Evolutionary conservation across 345 rosid species (phyloP).

Genomic region (Mangifera indica): DNA sequence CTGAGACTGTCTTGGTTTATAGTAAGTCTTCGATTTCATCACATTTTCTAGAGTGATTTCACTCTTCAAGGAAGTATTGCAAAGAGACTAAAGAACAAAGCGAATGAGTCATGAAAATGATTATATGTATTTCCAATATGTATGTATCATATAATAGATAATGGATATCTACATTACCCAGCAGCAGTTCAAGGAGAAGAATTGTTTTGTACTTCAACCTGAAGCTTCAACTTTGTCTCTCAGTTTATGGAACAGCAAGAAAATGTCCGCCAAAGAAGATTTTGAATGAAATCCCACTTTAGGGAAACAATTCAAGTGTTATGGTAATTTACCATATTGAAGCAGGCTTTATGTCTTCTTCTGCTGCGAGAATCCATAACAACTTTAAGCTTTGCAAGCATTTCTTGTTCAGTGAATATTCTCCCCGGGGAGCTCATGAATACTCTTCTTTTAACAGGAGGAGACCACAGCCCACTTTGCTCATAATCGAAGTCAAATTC

Average conservation of each 20-base stretch:
- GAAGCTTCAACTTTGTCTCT: background rate
- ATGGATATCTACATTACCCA: slow-evolving; percentile 1
- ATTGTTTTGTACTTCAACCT: too few relatives aligned
- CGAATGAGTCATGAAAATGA: background rate
- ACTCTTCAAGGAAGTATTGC: too few relatives aligned
- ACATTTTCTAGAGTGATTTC: too few relatives aligned
- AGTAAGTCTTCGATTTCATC: too few relatives aligned
- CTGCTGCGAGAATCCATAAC: slow-evolving; percentile 29
- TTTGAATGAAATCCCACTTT: background rate
- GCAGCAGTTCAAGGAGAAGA: background rate
- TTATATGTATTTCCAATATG: background rate
- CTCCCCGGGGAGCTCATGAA: slow-evolving; percentile 56
- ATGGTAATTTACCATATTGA: slow-evolving; percentile 9
- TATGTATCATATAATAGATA: background rate
- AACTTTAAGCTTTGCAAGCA: slow-evolving; percentile 48
- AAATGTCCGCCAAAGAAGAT: slow-evolving; percentile 11
- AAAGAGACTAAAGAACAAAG: background rate
- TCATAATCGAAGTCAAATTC: slow-evolving; percentile 61
- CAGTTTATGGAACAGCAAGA: background rate
- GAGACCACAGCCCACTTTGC: slow-evolving; percentile 76
- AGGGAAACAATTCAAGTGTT: background rate
- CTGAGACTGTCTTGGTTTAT: too few relatives aligned
- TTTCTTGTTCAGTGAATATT: slow-evolving; percentile 55
- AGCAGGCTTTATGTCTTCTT: slow-evolving; percentile 27
- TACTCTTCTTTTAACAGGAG: slow-evolving; percentile 53